phyloP scores from a whole-genome alignment of 2,329 filamentous ascomycete genomes.

The Fusarium liriodendri region DNA sequence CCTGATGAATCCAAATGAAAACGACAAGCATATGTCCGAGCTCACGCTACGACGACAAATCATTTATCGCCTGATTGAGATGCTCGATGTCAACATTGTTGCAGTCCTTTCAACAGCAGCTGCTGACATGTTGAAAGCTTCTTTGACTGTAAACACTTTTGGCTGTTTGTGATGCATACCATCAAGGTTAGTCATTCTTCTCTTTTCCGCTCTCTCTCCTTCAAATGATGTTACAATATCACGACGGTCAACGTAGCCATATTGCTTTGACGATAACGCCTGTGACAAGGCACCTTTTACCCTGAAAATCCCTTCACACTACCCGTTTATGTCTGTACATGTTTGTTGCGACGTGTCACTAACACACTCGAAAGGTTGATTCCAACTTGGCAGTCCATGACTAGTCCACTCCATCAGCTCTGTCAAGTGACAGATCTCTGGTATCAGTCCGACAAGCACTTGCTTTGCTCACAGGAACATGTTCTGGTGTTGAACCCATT shows the following conservation, averaged over 20 bases:
- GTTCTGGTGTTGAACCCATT: neutral
- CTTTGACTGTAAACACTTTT: neutral
- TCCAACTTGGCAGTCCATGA: neutral
- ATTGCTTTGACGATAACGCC: slow-evolving; percentile 59
- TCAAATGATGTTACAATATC: slow-evolving; percentile 57
- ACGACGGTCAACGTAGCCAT: slow-evolving; percentile 63
- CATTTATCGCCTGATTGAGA: slow-evolving; percentile 50
- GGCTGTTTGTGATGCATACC: neutral
- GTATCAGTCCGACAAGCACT: neutral
- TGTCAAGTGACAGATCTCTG: neutral
- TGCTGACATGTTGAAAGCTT: slow-evolving; percentile 41
- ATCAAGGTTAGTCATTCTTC: slow-evolving; percentile 44
- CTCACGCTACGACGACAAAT: slow-evolving; percentile 59
- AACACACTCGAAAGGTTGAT: slow-evolving; percentile 12
- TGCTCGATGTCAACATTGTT: slow-evolving; percentile 25
- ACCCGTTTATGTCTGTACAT: neutral
- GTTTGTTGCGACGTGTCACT: slow-evolving; percentile 9
- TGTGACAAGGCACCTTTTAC: slow-evolving; percentile 56
- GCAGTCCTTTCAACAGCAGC: slow-evolving; percentile 22
- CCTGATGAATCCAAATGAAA: slow-evolving; percentile 87
- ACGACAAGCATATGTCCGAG: slow-evolving; percentile 99
- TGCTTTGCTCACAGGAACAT: too few relatives aligned
- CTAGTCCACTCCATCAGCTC: neutral
- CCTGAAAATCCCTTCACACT: slow-evolving; percentile 11
- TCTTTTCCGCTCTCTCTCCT: neutral